These are phyloP conservation scores for Edaphochlamys debaryana DNA, from an alignment of 139 green algal species.

Conservation along the genomic window DNA sequence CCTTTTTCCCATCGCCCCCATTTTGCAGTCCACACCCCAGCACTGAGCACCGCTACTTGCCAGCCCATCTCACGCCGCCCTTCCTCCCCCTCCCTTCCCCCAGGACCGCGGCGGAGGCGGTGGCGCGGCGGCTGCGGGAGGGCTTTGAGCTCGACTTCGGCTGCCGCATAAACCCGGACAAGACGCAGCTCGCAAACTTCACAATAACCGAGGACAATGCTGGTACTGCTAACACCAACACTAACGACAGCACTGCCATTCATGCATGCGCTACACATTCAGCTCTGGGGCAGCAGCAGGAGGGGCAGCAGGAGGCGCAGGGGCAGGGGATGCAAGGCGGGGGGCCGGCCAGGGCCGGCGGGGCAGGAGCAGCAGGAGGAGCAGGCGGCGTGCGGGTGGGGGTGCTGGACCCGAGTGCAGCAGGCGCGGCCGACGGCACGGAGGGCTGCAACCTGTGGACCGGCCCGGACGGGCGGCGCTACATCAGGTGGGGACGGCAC, in stretches of 20 bases:
- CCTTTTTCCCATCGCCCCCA: no score
- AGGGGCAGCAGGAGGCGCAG: background rate
- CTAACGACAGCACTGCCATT: no score
- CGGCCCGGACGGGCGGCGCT: slow-evolving; percentile 16
- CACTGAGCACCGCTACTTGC: no score
- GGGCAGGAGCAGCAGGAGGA: background rate
- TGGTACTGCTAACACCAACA: no score
- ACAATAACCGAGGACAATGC: no score
- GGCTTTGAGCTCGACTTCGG: slow-evolving; percentile 78
- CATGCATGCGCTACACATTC: no score
- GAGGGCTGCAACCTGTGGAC: slow-evolving; percentile 42
- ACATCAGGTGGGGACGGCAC: slow-evolving; percentile 24
- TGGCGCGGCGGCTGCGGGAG: slow-evolving; percentile 57
- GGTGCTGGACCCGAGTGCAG: background rate
- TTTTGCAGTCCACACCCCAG: no score
- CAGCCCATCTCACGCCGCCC: background rate
- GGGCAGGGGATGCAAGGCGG: background rate
- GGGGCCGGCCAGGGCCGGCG: background rate
- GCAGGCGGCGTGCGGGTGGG: no score
- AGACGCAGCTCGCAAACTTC: slow-evolving; percentile 85
- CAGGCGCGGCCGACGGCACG: background rate
- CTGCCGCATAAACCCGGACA: slow-evolving; percentile 81
- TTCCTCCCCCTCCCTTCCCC: background rate
- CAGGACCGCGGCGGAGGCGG: slow-evolving; percentile 65
- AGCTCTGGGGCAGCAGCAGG: background rate